These are phyloP conservation scores for Tulasnella calospora DNA, from an alignment of 768 basidiomycete species.

Conservation along the genomic window DNA sequence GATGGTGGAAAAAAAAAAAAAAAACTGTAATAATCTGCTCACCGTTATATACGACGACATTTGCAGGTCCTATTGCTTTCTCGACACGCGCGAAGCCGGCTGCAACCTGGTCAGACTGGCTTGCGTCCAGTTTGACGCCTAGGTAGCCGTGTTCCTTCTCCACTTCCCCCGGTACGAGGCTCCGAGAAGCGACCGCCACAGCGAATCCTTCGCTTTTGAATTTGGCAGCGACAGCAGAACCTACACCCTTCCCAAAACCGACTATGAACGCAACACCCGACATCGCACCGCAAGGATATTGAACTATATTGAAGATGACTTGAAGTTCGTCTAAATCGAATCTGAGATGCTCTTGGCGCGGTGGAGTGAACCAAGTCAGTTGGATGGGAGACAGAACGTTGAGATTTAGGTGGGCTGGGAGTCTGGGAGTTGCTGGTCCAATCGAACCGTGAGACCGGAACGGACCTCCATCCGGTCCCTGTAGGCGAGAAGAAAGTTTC, in stretches of 20 bases:
- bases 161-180: not conserved
- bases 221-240: constrained; percentile 16
- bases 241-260: constrained; percentile 20
- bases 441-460: not conserved
- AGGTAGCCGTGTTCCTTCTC: not conserved
- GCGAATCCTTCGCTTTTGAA: constrained; percentile 12
- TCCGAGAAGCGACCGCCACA: constrained; percentile 13
- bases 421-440: not conserved
- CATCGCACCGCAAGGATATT: not conserved
- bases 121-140: constrained; percentile 3
- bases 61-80: constrained; percentile 13
- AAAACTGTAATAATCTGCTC: not conserved
- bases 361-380: not conserved
- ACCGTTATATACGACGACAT: constrained; percentile 22
- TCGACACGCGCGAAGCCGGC: constrained; percentile 4
- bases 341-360: not conserved
- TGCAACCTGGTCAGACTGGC: not conserved
- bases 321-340: too few relatives aligned
- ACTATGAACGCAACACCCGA: constrained; percentile 14
- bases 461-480: not conserved
- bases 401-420: not conserved
- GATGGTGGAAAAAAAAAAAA: not conserved
- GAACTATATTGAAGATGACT: not conserved
- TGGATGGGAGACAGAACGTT: not conserved
- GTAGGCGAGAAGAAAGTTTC: not conserved